These are phyloP conservation scores for Herpetospermum pedunculosum DNA, from an alignment of 306 rosid species.

Conservation along the genomic window DNA sequence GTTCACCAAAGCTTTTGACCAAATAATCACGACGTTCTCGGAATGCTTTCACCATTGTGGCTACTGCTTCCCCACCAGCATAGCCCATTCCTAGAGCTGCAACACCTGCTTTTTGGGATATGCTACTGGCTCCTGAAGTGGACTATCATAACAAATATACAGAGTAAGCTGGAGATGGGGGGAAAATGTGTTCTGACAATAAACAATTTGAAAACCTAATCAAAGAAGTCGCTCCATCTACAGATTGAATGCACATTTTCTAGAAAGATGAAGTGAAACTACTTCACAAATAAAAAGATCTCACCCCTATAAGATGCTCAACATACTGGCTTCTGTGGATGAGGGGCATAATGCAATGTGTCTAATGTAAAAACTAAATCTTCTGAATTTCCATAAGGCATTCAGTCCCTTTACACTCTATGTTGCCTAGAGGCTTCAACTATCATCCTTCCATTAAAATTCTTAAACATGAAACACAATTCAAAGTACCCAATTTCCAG, in stretches of 20 bases:
- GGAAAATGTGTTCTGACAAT: background rate
- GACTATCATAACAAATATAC: constrained; percentile 32
- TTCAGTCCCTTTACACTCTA: background rate
- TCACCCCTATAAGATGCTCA: background rate
- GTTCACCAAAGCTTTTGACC: constrained; percentile 65
- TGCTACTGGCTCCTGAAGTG: constrained; percentile 90
- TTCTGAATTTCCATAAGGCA: background rate
- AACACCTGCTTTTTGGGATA: constrained; percentile 88
- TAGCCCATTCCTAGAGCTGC: constrained; percentile 91
- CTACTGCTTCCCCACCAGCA: constrained; percentile 88
- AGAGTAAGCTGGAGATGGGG: background rate
- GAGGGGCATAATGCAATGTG: too few relatives aligned
- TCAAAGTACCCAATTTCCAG: background rate
- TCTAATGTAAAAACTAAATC: background rate
- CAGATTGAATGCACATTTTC: background rate
- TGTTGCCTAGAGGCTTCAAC: background rate
- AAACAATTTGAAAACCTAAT: background rate
- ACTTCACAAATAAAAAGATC: too few relatives aligned
- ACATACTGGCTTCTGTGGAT: background rate
- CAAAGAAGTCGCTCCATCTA: background rate
- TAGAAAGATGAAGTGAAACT: background rate
- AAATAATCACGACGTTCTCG: constrained; percentile 80
- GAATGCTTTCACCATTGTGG: constrained; percentile 85
- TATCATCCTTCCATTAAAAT: background rate
- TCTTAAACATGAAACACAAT: background rate